A percentile compares a stretch with the other conserved stretches of the same genome.
These are phyloP conservation scores for Pleurotus pulmonarius DNA, from an alignment of 768 basidiomycete species.

Conservation along the genomic window DNA sequence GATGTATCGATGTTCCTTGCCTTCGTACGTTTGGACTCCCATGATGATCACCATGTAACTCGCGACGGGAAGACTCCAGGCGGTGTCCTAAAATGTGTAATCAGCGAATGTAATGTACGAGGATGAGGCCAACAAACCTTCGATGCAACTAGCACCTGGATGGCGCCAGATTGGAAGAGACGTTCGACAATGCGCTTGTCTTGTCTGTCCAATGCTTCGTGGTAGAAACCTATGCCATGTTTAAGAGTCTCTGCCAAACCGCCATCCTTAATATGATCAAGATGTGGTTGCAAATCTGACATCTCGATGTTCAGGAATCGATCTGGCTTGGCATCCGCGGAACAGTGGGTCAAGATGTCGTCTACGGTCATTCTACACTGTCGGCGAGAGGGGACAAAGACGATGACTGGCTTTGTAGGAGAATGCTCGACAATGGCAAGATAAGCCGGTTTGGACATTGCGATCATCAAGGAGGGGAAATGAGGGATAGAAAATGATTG, in stretches of 20 bases:
- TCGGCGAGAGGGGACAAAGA: conserved; percentile 90
- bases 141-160: conserved; percentile 91
- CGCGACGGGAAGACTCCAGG: conserved; percentile 92
- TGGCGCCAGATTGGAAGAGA: conserved; percentile 89
- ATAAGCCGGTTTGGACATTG: conserved; percentile 98
- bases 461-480: conserved; percentile 97
- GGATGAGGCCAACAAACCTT: conserved; percentile 50
- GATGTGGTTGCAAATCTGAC: conserved; percentile 79
- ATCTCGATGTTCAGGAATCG: conserved; percentile 88
- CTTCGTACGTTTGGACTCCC: conserved; percentile 97
- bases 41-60: conserved; percentile 99
- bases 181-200: conserved; percentile 94
- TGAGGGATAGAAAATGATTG: conserved; percentile 97
- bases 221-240: conserved; percentile 93
- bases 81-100: conserved; percentile 64
- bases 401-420: conserved; percentile 78
- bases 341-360: conserved; percentile 84
- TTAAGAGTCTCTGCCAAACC: conserved; percentile 76
- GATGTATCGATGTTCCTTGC: conserved; percentile 95
- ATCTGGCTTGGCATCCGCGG: conserved; percentile 80
- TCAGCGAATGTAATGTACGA: not conserved
- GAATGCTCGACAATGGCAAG: conserved; percentile 89
- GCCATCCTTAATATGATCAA: conserved; percentile 79
- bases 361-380: conserved; percentile 94
- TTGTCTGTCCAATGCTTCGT: conserved; percentile 88